phyloP scores from a whole-genome alignment of 1,284 basidiomycete genomes.

The Pholiota adiposa region DNA sequence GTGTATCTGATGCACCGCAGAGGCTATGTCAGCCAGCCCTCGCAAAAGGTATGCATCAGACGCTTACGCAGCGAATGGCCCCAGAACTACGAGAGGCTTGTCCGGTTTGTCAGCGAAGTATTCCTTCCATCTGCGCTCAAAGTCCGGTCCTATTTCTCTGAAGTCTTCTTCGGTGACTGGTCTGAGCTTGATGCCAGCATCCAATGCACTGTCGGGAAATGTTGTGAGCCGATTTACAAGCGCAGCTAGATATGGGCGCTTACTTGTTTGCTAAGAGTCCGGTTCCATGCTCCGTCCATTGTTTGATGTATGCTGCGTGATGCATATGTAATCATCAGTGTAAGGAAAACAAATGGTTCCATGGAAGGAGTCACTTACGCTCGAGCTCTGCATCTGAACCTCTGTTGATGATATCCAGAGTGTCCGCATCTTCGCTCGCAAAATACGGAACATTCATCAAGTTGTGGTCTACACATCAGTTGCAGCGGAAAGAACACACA shows the following conservation, averaged over 20 bases:
- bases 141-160: slow-evolving; percentile 37
- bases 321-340: neutral
- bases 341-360: neutral
- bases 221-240: neutral
- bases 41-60: neutral
- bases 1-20: neutral
- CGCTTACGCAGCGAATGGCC: slow-evolving; percentile 33
- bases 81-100: slow-evolving; percentile 39
- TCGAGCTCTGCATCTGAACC: slow-evolving; percentile 34
- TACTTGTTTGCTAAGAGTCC: slow-evolving; percentile 57
- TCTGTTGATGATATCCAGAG: slow-evolving; percentile 47
- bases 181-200: slow-evolving; percentile 43
- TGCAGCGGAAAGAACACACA: neutral
- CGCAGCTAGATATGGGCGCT: slow-evolving; percentile 8
- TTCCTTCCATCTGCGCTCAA: slow-evolving; percentile 41
- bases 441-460: slow-evolving; percentile 37
- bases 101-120: slow-evolving; percentile 39
- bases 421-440: slow-evolving; percentile 41
- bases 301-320: slow-evolving; percentile 42
- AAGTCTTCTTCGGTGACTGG: slow-evolving; percentile 39
- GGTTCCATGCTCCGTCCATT: slow-evolving; percentile 48
- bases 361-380: slow-evolving; percentile 6
- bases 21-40: neutral
- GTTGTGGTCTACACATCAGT: slow-evolving; percentile 5
- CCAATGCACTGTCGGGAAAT: slow-evolving; percentile 36